Base-by-base conservation (phyloP, 2,329 filamentous ascomycete species). In the Ustulina deusta region DNA sequence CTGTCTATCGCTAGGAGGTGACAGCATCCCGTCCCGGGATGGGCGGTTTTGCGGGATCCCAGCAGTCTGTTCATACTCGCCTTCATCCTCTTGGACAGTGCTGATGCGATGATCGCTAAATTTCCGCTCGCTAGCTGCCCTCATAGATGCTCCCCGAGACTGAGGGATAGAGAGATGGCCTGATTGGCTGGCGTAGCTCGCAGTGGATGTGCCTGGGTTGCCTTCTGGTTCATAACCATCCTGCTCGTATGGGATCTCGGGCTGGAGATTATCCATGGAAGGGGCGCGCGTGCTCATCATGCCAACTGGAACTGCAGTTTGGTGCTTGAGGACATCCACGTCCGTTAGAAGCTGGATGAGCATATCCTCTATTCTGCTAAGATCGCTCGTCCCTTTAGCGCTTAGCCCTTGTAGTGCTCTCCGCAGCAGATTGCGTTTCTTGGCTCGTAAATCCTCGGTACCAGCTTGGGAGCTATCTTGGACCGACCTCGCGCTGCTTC, bases 341-440 rank as follows among this genome's bases (percentile, higher is more conserved):
- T 99, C 96, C 58, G 90, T 92, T 22, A 99, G 88, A 25, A 99
- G 87, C 77, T 97, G 94, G 79, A 96, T 92, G 38, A 99, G 87
- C 91, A 96, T 95, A 68, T 93, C 91, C 79, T 96, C 93, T 69
- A 97, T 97, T 74, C 93, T 92, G 71, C 90, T 89, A 59, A 97
- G 87, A 74, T 99, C 96, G 74, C 92, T 95, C 7, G 91, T 90
- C 59, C 93, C 95, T 82, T 96, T 97, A 76, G 91, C 87, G 74
- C 93, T 93, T 57, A 99, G 84, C 2, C 94, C 94, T 78, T 97
- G 95, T 57, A 99, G 84, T n/a, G 96, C 96, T 70, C 95, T 90
- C 75, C 91, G 92, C 82, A 98, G 96, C n/a, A 99, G 88, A 77
- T 93, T 97, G 80, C 93, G 92, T 77, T 93, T 94, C 87, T 97